These are phyloP conservation scores for Podospora sp. DNA, from an alignment of 495 filamentous ascomycete genomes.

Conservation along the genomic window DNA sequence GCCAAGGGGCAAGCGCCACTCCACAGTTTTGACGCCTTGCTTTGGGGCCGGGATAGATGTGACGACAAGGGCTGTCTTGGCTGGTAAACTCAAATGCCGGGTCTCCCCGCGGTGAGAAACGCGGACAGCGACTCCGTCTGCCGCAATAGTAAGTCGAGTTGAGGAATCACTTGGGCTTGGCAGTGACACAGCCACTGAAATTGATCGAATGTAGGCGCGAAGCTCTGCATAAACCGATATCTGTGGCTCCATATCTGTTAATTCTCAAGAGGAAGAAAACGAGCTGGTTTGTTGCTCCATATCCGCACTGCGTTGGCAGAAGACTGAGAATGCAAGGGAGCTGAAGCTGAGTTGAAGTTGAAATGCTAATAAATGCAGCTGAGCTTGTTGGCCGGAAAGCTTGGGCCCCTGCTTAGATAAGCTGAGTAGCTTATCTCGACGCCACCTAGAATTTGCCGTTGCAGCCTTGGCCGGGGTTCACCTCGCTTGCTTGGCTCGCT, in stretches of 20 bases:
- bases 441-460: conserved; percentile 17
- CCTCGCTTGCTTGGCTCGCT: conserved; percentile 7
- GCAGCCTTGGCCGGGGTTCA: conserved; percentile 15
- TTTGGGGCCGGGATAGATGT: conserved; percentile 40
- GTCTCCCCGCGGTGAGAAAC: conserved; percentile 56
- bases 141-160: conserved; percentile 53
- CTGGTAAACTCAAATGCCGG: conserved; percentile 67
- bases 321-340: not conserved
- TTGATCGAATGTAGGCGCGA: conserved; percentile 80
- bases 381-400: not conserved
- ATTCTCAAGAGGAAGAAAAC: not conserved
- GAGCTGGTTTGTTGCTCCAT: not conserved
- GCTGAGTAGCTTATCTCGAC: conserved; percentile 13
- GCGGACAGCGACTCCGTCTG: conserved; percentile 54
- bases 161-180: conserved; percentile 48
- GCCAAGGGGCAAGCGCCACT: conserved; percentile 68
- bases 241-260: conserved; percentile 24
- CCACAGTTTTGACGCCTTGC: conserved; percentile 51
- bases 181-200: conserved; percentile 73
- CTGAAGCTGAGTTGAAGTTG: not conserved
- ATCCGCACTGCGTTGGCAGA: not conserved
- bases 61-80: conserved; percentile 48
- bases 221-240: conserved; percentile 77
- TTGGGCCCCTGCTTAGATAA: conserved; percentile 16
- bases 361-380: not conserved